A percentile compares a stretch with the other conserved stretches of the same genome.
Evolutionary conservation across 1,284 basidiomycete genomes (phyloP).

Genomic region (Anthracocystis walkeri): DNA sequence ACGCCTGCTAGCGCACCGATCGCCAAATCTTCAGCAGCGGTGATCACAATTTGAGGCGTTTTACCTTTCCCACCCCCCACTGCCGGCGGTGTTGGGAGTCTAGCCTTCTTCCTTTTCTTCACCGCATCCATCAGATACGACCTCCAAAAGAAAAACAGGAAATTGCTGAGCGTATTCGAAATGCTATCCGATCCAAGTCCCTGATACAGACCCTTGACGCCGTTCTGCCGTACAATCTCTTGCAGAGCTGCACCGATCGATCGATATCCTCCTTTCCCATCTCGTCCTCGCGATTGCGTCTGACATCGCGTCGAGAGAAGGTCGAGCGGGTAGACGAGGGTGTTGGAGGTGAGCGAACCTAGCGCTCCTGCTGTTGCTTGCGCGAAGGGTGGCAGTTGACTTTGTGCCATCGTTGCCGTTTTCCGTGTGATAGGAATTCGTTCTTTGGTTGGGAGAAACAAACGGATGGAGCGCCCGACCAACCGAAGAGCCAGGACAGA

Average conservation of each 20-base stretch:
- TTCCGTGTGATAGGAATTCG: too few relatives aligned
- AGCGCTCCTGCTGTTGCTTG: slow-evolving; percentile 71
- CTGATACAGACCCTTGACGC: slow-evolving; percentile 63
- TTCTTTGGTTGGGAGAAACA: too few relatives aligned
- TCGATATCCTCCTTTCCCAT: slow-evolving; percentile 40
- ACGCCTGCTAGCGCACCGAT: slow-evolving; percentile 72
- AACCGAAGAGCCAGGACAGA: too few relatives aligned
- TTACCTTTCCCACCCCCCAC: slow-evolving; percentile 17
- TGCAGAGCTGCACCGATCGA: slow-evolving; percentile 45
- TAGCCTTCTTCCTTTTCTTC: slow-evolving; percentile 30
- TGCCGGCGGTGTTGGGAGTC: slow-evolving; percentile 17
- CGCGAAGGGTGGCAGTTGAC: slow-evolving; percentile 69
- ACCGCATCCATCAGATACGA: slow-evolving; percentile 52
- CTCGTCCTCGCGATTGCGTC: slow-evolving; percentile 51
- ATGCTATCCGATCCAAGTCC: slow-evolving; percentile 71
- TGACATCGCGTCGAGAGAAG: slow-evolving; percentile 71
- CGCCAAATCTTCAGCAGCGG: slow-evolving; percentile 70
- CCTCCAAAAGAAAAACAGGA: slow-evolving; percentile 63
- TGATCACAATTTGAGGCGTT: slow-evolving; percentile 52
- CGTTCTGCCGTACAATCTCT: slow-evolving; percentile 54
- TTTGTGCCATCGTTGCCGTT: slow-evolving; percentile 50
- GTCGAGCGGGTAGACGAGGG: slow-evolving; percentile 72
- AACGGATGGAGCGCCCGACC: too few relatives aligned
- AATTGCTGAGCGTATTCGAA: slow-evolving; percentile 71
- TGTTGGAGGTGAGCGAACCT: slow-evolving; percentile 71